Conservation (phyloP, 148 eudicot species). For the Rhododendron griersonianum region DNA sequence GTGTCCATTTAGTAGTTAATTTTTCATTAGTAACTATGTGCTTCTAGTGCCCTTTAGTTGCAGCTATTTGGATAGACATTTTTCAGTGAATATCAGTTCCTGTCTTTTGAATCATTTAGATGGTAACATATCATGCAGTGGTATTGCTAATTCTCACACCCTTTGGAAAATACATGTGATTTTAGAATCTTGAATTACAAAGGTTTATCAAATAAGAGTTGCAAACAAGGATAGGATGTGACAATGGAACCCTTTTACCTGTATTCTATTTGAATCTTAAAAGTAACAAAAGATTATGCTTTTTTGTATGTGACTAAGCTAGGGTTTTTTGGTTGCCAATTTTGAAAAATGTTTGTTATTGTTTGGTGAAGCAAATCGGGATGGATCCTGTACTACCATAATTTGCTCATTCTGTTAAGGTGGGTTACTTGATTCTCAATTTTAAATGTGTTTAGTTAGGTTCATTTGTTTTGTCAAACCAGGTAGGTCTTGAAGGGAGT, state of each 20-base stretch:
- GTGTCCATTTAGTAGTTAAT: neutral
- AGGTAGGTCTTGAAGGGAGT: constrained; percentile 99
- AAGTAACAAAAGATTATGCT: neutral
- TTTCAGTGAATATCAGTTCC: neutral
- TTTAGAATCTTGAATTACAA: neutral
- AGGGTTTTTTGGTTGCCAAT: neutral
- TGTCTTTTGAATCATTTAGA: neutral
- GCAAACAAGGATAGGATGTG: neutral
- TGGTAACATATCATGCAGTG: neutral
- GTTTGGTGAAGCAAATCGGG: neutral
- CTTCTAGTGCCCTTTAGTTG: neutral
- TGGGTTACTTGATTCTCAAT: neutral
- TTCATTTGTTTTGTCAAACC: constrained; percentile 16
- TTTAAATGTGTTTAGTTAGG: neutral
- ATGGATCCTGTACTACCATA: constrained; percentile 1
- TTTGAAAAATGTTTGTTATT: neutral
- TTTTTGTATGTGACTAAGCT: neutral
- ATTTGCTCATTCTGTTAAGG: neutral
- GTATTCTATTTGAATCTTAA: neutral
- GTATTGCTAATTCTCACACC: neutral
- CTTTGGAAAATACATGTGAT: neutral
- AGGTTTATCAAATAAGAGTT: neutral
- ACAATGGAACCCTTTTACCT: neutral
- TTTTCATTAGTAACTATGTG: neutral
- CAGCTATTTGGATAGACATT: neutral